Base-by-base conservation (phyloP, 2,329 filamentous ascomycete species). In the Neopestalotiopsis rosae region DNA sequence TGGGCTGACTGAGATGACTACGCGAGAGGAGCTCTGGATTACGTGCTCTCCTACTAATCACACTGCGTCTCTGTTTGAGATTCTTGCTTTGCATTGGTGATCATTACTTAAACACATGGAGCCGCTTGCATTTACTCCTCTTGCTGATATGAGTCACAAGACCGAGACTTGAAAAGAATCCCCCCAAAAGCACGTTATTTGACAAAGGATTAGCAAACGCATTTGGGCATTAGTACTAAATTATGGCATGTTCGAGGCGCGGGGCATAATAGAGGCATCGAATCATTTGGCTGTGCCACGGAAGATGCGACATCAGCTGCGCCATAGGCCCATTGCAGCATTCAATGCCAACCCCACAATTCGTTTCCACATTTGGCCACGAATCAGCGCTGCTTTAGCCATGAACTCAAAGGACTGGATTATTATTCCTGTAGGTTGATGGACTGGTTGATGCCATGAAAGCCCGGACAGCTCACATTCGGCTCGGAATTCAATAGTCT, bases 31-130 rank as follows among this genome's bases (percentile, higher is more conserved):
- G 38, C 20, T 45, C 42, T 28, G n/a, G 34, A 64, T 64, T 64
- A 64, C 61, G 61, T 64, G 61, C 61, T 64, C 40, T 12, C 38
- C 6, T 30, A 34, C 61, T 64, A 64, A 42, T 34, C 34, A 64
- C 40, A 38, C 30, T 10, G 30, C 12, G 32, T 62, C 14, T 42
- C 7, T 28, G n/a, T 14, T 34, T 42, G 4, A 4, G 28, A 59
- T 9, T 9, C 59, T 20, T 9, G 28, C 14, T n/a, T 30, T 52
- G 45, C n/a, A 52, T 52, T 52, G 59, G n/a, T 34, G 59, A 62
- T 62, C 59, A 62, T 62, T 62, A 62, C 10, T 17, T 62, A 42
- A 62, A 34, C 28, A 62, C 59, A 62, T 40, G 28, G 59, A 62
- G 14, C 28, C 30, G 30, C 59, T 24, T 14, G 24, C 30, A 59